phyloP scores from a whole-genome alignment of 2,329 filamentous ascomycete species.

The Aspergillus ruber region DNA sequence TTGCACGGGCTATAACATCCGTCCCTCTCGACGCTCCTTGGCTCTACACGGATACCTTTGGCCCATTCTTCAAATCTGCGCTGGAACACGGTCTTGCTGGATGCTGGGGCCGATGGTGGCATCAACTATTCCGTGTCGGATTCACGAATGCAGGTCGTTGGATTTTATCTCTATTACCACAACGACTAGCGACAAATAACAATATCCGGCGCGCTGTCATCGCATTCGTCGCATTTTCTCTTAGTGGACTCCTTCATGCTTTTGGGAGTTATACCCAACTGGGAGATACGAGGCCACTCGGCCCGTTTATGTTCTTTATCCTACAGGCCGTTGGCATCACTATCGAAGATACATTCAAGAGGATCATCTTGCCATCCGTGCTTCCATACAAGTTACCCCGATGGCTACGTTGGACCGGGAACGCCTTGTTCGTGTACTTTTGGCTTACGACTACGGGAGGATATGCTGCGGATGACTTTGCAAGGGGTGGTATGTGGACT shows the following conservation, averaged over 20 bases:
- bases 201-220: constrained; percentile 16
- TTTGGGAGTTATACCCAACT: constrained; percentile 62
- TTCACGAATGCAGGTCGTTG: constrained; percentile 34
- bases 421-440: constrained; percentile 53
- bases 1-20: constrained; percentile 53
- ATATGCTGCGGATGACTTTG: constrained; percentile 69
- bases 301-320: constrained; percentile 62
- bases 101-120: constrained; percentile 84
- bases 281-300: constrained; percentile 53
- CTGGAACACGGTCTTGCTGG: constrained; percentile 65
- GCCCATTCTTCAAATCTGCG: constrained; percentile 35
- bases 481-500: constrained; percentile 67
- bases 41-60: constrained; percentile 57
- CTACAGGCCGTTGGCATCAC: constrained; percentile 61
- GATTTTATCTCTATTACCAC: constrained; percentile 23
- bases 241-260: constrained; percentile 54
- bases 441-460: constrained; percentile 66
- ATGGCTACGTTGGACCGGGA: constrained; percentile 47
- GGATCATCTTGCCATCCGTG: constrained; percentile 26
- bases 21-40: constrained; percentile 56
- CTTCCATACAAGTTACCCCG: constrained; percentile 37
- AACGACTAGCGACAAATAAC: constrained; percentile 8
- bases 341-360: constrained; percentile 47
- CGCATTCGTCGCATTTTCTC: constrained; percentile 24
- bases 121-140: constrained; percentile 75